phyloP scores from a whole-genome alignment of 1,284 basidiomycete genomes.

The Sanghuangporus weigelae region DNA sequence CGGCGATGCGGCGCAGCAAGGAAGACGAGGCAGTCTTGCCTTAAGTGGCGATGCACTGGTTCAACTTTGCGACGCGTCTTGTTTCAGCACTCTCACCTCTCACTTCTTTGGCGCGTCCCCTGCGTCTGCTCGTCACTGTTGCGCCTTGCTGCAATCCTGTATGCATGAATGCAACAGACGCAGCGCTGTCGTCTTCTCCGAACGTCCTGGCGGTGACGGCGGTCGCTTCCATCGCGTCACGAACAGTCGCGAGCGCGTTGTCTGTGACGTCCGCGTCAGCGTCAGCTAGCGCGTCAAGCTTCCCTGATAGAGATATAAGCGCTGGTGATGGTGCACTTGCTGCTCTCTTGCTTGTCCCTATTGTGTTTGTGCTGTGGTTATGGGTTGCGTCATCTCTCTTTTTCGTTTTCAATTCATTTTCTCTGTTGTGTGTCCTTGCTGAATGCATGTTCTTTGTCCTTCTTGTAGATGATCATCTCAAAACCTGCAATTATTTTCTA shows the following conservation, averaged over 20 bases:
- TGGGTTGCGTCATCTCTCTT: slow-evolving; percentile 44
- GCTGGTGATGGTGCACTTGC: slow-evolving; percentile 42
- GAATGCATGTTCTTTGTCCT: not conserved
- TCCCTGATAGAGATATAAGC: not conserved
- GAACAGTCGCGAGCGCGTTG: slow-evolving; percentile 4
- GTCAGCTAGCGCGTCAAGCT: slow-evolving; percentile 8
- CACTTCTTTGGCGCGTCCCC: not conserved
- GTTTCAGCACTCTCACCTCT: not conserved
- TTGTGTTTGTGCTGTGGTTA: slow-evolving; percentile 58
- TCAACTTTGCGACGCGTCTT: slow-evolving; percentile 11
- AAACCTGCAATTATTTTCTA: slow-evolving; percentile 75
- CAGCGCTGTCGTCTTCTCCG: slow-evolving; percentile 5
- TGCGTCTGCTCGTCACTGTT: not conserved
- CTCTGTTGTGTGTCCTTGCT: not conserved
- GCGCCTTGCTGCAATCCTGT: not conserved
- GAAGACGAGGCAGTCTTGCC: slow-evolving; percentile 13
- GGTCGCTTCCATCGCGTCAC: slow-evolving; percentile 9
- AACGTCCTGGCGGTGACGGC: slow-evolving; percentile 5
- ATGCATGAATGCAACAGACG: slow-evolving; percentile 17
- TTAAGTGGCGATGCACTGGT: slow-evolving; percentile 12
- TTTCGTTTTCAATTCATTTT: slow-evolving; percentile 13
- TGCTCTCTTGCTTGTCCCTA: slow-evolving; percentile 56
- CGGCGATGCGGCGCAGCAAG: slow-evolving; percentile 1
- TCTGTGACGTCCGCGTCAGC: slow-evolving; percentile 3
- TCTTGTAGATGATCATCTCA: slow-evolving; percentile 71